Conservation (phyloP, 164 flowering plant genomes). For the Stephania japonica region DNA sequence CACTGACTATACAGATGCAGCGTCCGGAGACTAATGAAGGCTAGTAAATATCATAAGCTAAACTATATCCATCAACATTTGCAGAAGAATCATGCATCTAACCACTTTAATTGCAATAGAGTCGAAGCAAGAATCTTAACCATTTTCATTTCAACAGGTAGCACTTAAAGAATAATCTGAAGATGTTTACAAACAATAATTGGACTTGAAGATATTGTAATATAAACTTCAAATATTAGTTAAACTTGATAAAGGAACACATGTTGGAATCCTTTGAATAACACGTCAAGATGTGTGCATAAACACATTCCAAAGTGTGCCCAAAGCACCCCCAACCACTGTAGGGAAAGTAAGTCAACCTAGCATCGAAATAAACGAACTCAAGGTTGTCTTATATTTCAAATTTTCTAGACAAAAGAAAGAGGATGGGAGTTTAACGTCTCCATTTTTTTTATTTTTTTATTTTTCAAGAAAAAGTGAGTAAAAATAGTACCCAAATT, state of each 20-base stretch:
- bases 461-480: too few species aligned
- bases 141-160: neutral
- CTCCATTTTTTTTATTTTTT: too few species aligned
- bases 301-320: too few species aligned
- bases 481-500: too few species aligned
- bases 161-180: neutral
- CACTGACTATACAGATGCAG: neutral
- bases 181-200: neutral
- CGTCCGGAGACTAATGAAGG: neutral
- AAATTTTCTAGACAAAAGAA: too few species aligned
- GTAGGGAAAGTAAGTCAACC: too few species aligned
- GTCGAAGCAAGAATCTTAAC: neutral
- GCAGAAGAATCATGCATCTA: neutral
- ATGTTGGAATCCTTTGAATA: too few species aligned
- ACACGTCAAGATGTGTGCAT: too few species aligned
- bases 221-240: neutral
- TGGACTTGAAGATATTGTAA: neutral
- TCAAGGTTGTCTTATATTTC: too few species aligned
- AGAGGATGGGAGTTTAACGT: too few species aligned
- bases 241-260: neutral
- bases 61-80: neutral
- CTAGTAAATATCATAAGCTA: neutral
- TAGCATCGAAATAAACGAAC: too few species aligned
- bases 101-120: neutral
- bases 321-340: too few species aligned